These are phyloP conservation scores for Beauveria bassiana DNA, from an alignment of 2,329 filamentous ascomycete genomes.

Conservation along the genomic window DNA sequence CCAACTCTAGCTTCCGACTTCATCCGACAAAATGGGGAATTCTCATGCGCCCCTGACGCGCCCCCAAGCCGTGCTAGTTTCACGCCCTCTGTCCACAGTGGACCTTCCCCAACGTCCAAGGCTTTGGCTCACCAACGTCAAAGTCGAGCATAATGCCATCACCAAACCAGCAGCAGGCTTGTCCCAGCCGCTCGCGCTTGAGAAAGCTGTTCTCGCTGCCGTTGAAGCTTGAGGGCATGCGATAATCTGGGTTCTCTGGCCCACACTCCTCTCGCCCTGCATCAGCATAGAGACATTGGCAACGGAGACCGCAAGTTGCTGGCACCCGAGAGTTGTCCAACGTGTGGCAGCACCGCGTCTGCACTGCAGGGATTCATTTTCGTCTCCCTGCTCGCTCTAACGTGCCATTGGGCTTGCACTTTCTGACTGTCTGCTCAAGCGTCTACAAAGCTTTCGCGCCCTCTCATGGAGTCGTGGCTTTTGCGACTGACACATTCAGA, in stretches of 20 bases:
- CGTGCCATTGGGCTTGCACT: neutral
- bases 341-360: neutral
- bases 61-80: slow-evolving; percentile 2
- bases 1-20: slow-evolving; percentile 11
- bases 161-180: neutral
- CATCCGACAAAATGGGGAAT: slow-evolving; percentile 10
- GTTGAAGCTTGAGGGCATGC: neutral
- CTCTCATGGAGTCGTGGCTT: neutral
- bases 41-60: slow-evolving; percentile 4
- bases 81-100: neutral
- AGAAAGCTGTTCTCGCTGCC: neutral
- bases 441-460: neutral
- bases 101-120: slow-evolving; percentile 4
- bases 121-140: neutral
- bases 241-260: no score
- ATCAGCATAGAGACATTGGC: neutral
- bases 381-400: neutral
- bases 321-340: slow-evolving; percentile 6
- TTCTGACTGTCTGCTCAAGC: neutral
- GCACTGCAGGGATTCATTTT: slow-evolving; percentile 1
- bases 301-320: neutral
- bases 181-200: neutral
- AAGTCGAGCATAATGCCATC: neutral
- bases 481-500: slow-evolving; percentile 1
- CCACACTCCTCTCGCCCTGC: no score